A percentile compares a stretch with the other conserved stretches of the same genome.
Conservation (phyloP, 495 filamentous ascomycete species). For the Penicillium paradoxum region DNA sequence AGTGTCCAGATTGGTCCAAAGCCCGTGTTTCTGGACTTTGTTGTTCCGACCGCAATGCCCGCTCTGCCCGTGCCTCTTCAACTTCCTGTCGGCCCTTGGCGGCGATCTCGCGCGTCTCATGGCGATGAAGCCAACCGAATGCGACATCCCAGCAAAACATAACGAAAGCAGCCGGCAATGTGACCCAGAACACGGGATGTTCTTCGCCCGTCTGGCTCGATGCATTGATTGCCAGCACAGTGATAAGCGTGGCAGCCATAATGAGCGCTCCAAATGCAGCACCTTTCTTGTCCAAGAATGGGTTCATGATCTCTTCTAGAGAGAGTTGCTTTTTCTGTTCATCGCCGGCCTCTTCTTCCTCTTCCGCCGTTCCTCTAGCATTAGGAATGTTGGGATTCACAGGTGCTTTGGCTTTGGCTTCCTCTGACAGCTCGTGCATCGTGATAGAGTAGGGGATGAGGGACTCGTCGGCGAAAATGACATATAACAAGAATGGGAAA, state of each 20-base stretch:
- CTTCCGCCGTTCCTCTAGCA: slow-evolving; percentile 50
- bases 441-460: slow-evolving; percentile 59
- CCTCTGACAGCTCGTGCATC: slow-evolving; percentile 58
- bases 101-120: slow-evolving; percentile 56
- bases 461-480: slow-evolving; percentile 55
- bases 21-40: slow-evolving; percentile 2
- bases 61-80: slow-evolving; percentile 39
- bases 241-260: slow-evolving; percentile 57
- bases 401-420: slow-evolving; percentile 46
- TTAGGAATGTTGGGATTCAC: slow-evolving; percentile 65
- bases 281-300: slow-evolving; percentile 58
- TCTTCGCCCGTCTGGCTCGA: slow-evolving; percentile 29
- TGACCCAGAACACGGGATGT: slow-evolving; percentile 54
- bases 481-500: slow-evolving; percentile 59
- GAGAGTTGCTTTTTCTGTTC: slow-evolving; percentile 44
- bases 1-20: neutral
- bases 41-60: slow-evolving; percentile 23
- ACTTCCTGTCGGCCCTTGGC: slow-evolving; percentile 47
- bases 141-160: slow-evolving; percentile 59
- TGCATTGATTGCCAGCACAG: slow-evolving; percentile 56
- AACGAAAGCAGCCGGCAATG: slow-evolving; percentile 56
- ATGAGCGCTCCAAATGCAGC: slow-evolving; percentile 55
- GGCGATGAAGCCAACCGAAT: slow-evolving; percentile 53
- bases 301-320: slow-evolving; percentile 66
- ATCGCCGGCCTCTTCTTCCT: slow-evolving; percentile 42